Percentiles rank a stretch among this genome's conserved stretches.
Conservation (phyloP, 2,329 filamentous ascomycete species). For the Calonectria pseudoturangicola region DNA sequence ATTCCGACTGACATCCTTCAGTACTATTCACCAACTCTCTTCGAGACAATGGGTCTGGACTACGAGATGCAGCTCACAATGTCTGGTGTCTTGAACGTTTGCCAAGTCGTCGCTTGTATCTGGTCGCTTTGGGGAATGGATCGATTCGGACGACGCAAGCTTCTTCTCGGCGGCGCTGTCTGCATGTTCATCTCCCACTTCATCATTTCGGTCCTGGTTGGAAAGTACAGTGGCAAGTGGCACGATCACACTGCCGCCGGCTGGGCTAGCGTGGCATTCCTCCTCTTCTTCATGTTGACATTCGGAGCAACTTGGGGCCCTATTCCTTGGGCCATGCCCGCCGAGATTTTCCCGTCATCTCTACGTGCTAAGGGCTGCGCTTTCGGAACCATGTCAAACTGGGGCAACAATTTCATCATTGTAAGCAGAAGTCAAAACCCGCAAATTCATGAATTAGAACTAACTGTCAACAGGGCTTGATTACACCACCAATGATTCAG, state of each 20-base stretch:
- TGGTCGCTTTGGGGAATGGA: conserved; percentile 36
- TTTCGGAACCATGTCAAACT: conserved; percentile 5
- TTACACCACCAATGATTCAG: conserved; percentile 4
- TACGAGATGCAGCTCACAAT: conserved; percentile 35
- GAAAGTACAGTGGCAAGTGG: not conserved
- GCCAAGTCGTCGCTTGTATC: conserved; percentile 28
- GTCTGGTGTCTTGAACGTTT: conserved; percentile 36
- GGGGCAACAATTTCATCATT: conserved; percentile 36
- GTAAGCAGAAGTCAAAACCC: not conserved
- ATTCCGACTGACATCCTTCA: not conserved
- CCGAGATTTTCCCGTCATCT: conserved; percentile 27
- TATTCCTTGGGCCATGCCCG: conserved; percentile 32
- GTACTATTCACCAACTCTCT: conserved; percentile 21
- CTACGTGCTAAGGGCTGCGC: conserved; percentile 33
- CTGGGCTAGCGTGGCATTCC: not conserved
- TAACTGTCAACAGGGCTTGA: not conserved
- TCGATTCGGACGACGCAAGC: conserved; percentile 16
- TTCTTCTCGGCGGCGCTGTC: conserved; percentile 23
- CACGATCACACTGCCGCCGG: not conserved
- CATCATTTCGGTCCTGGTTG: conserved; percentile 30
- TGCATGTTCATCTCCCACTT: conserved; percentile 27
- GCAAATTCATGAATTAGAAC: not conserved
- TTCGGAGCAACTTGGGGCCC: conserved; percentile 29
- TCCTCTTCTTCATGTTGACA: conserved; percentile 2
- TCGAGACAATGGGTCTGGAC: conserved; percentile 31